Evolutionary conservation across 2,329 filamentous ascomycete genomes (phyloP), one percentile per base, ranked within the genome.

Genomic region (Hypocreales sp.): DNA sequence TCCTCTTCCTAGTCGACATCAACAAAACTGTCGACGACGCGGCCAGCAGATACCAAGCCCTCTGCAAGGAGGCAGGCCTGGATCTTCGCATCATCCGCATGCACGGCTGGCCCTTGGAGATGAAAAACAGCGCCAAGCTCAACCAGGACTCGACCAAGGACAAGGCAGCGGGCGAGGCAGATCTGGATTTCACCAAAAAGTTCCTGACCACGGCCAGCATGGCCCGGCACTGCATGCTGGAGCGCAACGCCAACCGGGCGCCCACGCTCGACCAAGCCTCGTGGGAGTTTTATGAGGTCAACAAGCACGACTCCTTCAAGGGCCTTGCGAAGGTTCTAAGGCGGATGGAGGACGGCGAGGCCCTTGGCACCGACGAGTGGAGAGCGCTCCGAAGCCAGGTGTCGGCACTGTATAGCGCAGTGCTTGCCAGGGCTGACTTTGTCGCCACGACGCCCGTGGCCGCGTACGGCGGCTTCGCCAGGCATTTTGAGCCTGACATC

Each of bases 401-500:
- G 2, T 40, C 47, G 0, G 29, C 32, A 2, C 40, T 62, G 0
- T 64, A 64, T 30, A 39, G 42, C 1, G 44, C 47, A 2, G 53
- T 58, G 0, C 38, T 63, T 0, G 34, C 33, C 2, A 37, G 47
- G 3, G 47, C 55, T 0, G 58, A 62, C 25, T 61, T 62, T 27
- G 45, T 64, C 2, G 57, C 58, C 0, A 59, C 59, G 0, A 62
- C 60, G 1, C 59, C 60, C 0, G 58, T 61, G 1, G 56, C 58
- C 4, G 51, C 55, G 0, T 50, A 45, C 4, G 48, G 49, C 0
- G 36, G 40, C 0, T 57, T 62, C 19, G 37, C 46, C 0, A 46
- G 42, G 3, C 41, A 83, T 6, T 82, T 84, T 18, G 76, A 79
- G 36, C 81, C 83, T 0, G 79, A 90, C 39, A 74, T 92, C 36